phyloP scores from a whole-genome alignment of 2,329 filamentous ascomycete species.

The Claviceps cyperi region DNA sequence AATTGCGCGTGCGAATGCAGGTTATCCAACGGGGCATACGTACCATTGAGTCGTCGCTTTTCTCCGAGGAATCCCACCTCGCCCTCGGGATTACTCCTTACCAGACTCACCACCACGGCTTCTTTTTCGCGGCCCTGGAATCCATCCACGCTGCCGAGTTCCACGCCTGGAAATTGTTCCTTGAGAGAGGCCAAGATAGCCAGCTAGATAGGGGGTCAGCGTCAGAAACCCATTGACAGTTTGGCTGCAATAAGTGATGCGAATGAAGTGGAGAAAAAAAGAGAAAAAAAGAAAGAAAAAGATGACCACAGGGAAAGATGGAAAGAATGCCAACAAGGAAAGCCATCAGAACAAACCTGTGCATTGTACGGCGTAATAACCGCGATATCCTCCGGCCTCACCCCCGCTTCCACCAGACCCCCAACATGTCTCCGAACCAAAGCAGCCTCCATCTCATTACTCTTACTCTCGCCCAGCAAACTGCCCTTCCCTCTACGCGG shows the following conservation, averaged over 20 bases:
- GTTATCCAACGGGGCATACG: slow-evolving; percentile 13
- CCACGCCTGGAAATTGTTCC: slow-evolving; percentile 67
- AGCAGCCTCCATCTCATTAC: slow-evolving; percentile 79
- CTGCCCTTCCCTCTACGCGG: slow-evolving; percentile 30
- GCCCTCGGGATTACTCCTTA: slow-evolving; percentile 72
- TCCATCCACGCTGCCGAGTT: slow-evolving; percentile 92
- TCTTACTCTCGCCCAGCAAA: slow-evolving; percentile 53
- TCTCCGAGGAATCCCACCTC: slow-evolving; percentile 91
- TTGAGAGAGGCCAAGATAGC: slow-evolving; percentile 68
- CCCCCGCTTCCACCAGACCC: slow-evolving; percentile 61
- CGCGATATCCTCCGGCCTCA: slow-evolving; percentile 73
- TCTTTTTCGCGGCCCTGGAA: slow-evolving; percentile 98
- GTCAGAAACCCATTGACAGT: slow-evolving; percentile 1
- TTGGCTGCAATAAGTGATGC: too few relatives aligned
- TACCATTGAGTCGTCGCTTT: slow-evolving; percentile 84
- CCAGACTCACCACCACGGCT: slow-evolving; percentile 83
- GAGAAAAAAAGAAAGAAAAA: too few relatives aligned
- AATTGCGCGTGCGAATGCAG: too few relatives aligned
- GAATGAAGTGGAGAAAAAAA: not conserved
- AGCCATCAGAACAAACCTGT: slow-evolving; percentile 44
- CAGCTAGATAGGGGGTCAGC: slow-evolving; percentile 33
- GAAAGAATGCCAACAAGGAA: not conserved
- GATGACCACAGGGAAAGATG: too few relatives aligned
- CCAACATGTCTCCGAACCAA: slow-evolving; percentile 67
- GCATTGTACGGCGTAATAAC: slow-evolving; percentile 95